Percentiles rank a stretch among this genome's conserved stretches.
phyloP scores from a whole-genome alignment of 495 filamentous ascomycete genomes.

The Penicillium simplicissimum region DNA sequence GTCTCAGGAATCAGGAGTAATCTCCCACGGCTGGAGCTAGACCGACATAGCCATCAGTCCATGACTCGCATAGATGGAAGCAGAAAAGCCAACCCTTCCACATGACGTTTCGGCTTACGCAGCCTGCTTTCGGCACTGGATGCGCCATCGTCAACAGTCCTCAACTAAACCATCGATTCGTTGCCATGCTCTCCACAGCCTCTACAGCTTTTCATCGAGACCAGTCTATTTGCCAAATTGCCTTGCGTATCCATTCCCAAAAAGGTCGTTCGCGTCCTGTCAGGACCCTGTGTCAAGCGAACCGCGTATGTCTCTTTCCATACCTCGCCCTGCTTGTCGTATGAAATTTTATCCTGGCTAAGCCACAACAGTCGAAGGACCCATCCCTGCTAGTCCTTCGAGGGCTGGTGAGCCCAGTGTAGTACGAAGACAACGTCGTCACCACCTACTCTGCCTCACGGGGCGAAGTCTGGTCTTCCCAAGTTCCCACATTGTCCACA shows the following conservation, averaged over 20 bases:
- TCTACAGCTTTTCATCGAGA: not conserved
- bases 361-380: not conserved
- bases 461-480: not conserved
- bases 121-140: constrained; percentile 6
- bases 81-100: constrained; percentile 4
- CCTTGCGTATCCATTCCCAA: not conserved
- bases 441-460: constrained; percentile 8
- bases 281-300: not conserved
- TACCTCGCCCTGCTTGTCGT: not conserved
- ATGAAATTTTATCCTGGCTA: not conserved
- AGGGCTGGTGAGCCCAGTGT: not conserved
- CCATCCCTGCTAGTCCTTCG: not conserved
- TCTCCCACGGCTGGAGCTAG: constrained; percentile 13
- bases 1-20: constrained; percentile 4
- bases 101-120: constrained; percentile 34
- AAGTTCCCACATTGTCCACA: not conserved
- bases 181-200: not conserved
- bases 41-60: not conserved
- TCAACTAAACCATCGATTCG: not conserved
- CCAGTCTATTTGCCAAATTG: not conserved
- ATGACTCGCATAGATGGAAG: constrained; percentile 1
- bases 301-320: not conserved
- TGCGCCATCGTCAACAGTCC: not conserved
- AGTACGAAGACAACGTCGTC: constrained; percentile 9
- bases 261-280: not conserved